Evolutionary conservation across 2,329 filamentous ascomycete species (phyloP), one percentile per base, ranked within the genome.

Genomic region (Monilinia fructicola): DNA sequence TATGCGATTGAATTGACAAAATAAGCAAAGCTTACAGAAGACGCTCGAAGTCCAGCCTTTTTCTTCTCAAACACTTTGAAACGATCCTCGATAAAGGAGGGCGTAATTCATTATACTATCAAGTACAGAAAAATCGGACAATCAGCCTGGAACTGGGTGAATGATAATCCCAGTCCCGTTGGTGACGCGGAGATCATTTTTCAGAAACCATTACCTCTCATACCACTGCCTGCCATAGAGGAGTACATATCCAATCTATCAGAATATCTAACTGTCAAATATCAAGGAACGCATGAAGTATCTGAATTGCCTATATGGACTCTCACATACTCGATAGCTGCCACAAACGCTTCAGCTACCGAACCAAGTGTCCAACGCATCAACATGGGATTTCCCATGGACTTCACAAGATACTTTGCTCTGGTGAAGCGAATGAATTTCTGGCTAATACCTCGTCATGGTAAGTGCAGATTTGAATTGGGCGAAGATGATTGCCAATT

Each of bases 371-470:
- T 44, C 3, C 23, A 54, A 31, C 7, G 48, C 12, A 35, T 44
- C 12, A 28, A n/a, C 16, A 21, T 66, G 14, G 48, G 56, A 14
- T 18, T 66, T 21, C 56, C 64, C 16, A 46, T n/a, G 1, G 5
- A 44, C 28, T 16, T 62, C 3, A 23, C 40, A 11, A 48, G 48
- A 54, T 66, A 62, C 21, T 66, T 62, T 54, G 56, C 56, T 16
- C 50, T 66, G 0, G 64, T 66, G 9, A 48, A 60, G 40, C 38
- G 59, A 48, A 60, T 52, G 46, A 46, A 28, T 26, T 62, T 35
- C 4, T 66, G 55, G 55, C n/a, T 66, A 21, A 31, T 60, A 18
- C 64, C 56, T 9, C 56, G 64, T 4, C 64, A 66, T 35, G 64
- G 64, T 2, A 10, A 4, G 6, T 26, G 7, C 0, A 54, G 18